Evolutionary conservation across 129 eudicot species (phyloP), one percentile per base, ranked within the genome.

Genomic region (Sambucus nigra): DNA sequence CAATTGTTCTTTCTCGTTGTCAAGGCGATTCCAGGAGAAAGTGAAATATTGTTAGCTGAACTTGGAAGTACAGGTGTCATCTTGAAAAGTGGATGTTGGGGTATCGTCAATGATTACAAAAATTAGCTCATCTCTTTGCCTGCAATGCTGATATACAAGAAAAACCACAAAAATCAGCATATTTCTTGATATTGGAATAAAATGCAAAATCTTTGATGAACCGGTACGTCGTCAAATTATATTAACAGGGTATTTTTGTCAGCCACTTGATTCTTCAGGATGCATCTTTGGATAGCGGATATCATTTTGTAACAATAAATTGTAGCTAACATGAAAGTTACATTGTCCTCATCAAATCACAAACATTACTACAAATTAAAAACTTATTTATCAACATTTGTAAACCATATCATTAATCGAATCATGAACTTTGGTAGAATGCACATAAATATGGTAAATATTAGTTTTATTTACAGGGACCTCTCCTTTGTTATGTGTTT

Each of bases 31-130:
- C 77, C 68, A 0, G 74, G 80, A 47, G 77, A 53, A 61, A 79
- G 65, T 33, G 81, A 71, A 45, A 70, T 65, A 42, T 38, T 55
- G 78, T 67, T 67, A 42, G 73, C 66, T 11, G 86, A 73, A 63
- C 75, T 71, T 15, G 94, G 77, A 60, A 68, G 59, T 41, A 76
- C 79, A 18, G 82, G 79, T 55, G 86, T 67, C 98, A 91, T 89
- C 52, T 69, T 47, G 29, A 58, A 58, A 35, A 24, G 51, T 55
- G 52, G 56, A 65, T 20, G 40, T 67, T 57, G 4, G 44, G 32
- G 49, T 56, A 35, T 21, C 42, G 63, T 69, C 46, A 53, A 74
- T 50, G 55, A 50, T 33, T 51, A 60, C 32, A 60, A 57, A 57
- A 53, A 61, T 61, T 60, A 58, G 21, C 56, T 55, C 70, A 73